phyloP scores from a whole-genome alignment of 768 basidiomycete genomes.

The Tubosaeta sp. region DNA sequence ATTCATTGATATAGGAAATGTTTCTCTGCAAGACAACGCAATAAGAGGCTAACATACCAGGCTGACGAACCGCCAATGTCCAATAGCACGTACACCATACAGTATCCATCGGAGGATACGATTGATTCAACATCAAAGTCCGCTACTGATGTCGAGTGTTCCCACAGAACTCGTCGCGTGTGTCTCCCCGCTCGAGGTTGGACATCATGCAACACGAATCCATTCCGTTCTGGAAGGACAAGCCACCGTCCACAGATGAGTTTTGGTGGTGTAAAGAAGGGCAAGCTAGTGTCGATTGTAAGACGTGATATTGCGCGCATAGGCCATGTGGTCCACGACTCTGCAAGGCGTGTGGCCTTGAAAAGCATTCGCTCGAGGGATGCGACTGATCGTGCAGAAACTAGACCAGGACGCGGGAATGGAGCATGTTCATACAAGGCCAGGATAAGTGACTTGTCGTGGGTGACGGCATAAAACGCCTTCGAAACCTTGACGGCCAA shows the following conservation, averaged over 20 bases:
- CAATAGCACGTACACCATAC: neutral
- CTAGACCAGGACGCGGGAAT: too few species aligned
- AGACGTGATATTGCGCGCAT: neutral
- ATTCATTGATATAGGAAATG: too few species aligned
- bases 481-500: too few species aligned
- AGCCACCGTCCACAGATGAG: constrained; percentile 5
- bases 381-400: too few species aligned
- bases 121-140: neutral
- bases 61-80: fast-evolving
- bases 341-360: neutral
- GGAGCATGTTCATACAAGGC: too few species aligned
- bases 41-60: constrained; percentile 1
- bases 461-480: too few species aligned
- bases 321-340: neutral
- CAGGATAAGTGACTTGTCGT: too few species aligned
- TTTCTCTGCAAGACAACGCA: too few species aligned
- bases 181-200: neutral
- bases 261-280: too few species aligned
- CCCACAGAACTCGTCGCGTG: neutral
- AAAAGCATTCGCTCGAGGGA: too few species aligned
- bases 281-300: neutral
- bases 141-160: too few species aligned
- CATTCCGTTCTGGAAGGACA: neutral
- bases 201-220: neutral
- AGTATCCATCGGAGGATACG: neutral